Evolutionary conservation across 2,329 filamentous ascomycete species (phyloP), one percentile per base, ranked within the genome.

Genomic region (Claviceps sp.): DNA sequence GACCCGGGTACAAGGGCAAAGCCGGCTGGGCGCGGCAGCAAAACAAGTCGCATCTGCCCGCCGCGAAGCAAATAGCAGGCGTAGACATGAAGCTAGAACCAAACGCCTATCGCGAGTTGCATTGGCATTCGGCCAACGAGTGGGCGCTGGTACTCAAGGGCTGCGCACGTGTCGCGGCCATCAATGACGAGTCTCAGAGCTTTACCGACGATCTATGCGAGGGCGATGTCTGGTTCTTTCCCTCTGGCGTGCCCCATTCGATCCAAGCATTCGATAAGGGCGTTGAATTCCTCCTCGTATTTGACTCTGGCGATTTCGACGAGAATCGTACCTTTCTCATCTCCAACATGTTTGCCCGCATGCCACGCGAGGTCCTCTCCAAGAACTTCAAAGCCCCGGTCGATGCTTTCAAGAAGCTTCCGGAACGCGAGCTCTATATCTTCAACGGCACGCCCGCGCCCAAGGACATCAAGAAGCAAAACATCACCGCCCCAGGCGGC

Each of bases 271-370:
- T 80, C 13, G 74, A 74, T 4, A 66, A 73, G 36, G 79, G 78
- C 1, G 68, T 65, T 42, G 79, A 82, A 59, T 82, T 81, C 59
- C 67, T 82, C 1, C 68, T 82, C 2, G 72, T 83, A 47, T 83
- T 83, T 56, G 74, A 83, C 62, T 66, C 75, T 51, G 79, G 79
- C 4, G 61, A 63, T 5, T 82, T 82, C 64, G 75, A 70, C 49
- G 79, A 82, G 62, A 76, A 81, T 51, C 71, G 69, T 45, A 82
- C 79, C 0, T 80, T 80, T 65, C 69, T 83, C 3, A 69, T 78
- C 16, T 72, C 73, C 2, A 74, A 79, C 58, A 69, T 78, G 58
- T 69, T 78, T 52, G 60, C 72, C 38, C 69, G 73, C 22, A 79
- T 74, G 26, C 72, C 72, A 6, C 69, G 71, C 4, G 72, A 73